Evolutionary conservation across 192 early-diverging fungal species (phyloP).

Genomic region (Pilaira anomala): DNA sequence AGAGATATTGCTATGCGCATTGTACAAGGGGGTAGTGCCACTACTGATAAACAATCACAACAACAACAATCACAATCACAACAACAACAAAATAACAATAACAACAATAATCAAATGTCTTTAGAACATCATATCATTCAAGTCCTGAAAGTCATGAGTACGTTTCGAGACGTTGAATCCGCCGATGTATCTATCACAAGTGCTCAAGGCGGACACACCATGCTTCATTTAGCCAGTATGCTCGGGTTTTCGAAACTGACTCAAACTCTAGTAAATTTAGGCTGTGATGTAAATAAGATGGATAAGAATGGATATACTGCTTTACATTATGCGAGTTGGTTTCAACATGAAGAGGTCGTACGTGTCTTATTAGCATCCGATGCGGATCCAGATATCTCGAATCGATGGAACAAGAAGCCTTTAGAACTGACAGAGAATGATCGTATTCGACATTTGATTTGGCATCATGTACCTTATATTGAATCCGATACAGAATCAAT

Average conservation of each 20-base stretch:
- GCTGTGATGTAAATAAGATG: constrained; percentile 43
- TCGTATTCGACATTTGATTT: constrained; percentile 1
- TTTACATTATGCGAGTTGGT: constrained; percentile 68
- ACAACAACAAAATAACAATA: constrained; percentile 32
- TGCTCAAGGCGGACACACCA: constrained; percentile 49
- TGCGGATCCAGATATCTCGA: constrained; percentile 16
- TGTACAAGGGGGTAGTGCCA: constrained; percentile 34
- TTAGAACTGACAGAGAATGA: constrained; percentile 17
- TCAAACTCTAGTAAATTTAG: constrained; percentile 40
- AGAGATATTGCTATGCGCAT: constrained; percentile 61
- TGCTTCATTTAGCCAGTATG: constrained; percentile 66
- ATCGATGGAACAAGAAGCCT: constrained; percentile 19
- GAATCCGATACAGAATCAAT: constrained; percentile 9
- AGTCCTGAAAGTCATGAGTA: constrained; percentile 40
- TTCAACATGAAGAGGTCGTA: constrained; percentile 48
- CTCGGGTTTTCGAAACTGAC: constrained; percentile 55
- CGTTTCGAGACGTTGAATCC: constrained; percentile 34
- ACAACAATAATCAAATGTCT: constrained; percentile 32
- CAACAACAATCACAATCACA: constrained; percentile 31
- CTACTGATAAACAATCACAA: background rate
- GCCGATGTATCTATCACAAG: constrained; percentile 38
- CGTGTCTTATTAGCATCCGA: constrained; percentile 50
- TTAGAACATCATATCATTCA: constrained; percentile 42
- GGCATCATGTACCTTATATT: constrained; percentile 2
- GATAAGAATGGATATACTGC: constrained; percentile 70